These are phyloP conservation scores for Passiflora organensis DNA, from an alignment of 345 rosid species.

Conservation along the genomic window DNA sequence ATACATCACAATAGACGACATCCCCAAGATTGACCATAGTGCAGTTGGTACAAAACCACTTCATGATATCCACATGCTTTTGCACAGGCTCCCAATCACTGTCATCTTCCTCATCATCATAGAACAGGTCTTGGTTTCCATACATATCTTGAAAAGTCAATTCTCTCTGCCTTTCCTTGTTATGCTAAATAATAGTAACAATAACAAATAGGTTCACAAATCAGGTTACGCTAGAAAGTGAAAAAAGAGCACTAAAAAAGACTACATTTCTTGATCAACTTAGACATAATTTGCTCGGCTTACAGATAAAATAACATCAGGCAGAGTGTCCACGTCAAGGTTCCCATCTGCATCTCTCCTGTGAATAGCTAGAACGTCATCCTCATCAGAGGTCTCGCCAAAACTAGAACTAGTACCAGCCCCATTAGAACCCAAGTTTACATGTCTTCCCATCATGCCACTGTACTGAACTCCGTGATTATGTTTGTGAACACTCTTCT, in stretches of 20 bases:
- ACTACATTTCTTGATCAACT: not conserved
- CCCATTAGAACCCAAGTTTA: constrained; percentile 25
- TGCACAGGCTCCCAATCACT: constrained; percentile 89
- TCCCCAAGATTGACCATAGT: constrained; percentile 77
- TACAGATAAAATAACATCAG: constrained; percentile 35
- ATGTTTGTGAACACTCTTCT: constrained; percentile 23
- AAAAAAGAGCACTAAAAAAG: too few relatives aligned
- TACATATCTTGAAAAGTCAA: constrained; percentile 71
- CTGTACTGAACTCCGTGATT: constrained; percentile 26
- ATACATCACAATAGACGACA: constrained; percentile 65
- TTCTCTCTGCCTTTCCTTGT: constrained; percentile 48
- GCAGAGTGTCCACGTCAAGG: constrained; percentile 12
- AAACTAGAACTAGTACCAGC: constrained; percentile 21
- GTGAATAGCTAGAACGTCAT: constrained; percentile 15
- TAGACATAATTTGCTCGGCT: too few relatives aligned
- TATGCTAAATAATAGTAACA: constrained; percentile 25
- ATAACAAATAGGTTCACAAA: not conserved
- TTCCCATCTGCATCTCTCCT: constrained; percentile 23
- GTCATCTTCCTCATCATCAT: constrained; percentile 77
- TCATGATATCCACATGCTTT: constrained; percentile 46
- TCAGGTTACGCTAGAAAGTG: not conserved
- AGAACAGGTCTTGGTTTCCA: constrained; percentile 34
- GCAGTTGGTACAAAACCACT: constrained; percentile 92
- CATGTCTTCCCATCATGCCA: constrained; percentile 38
- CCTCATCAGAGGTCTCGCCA: constrained; percentile 22